phyloP scores from a whole-genome alignment of 1,139 yeast genomes.

The Geotrichum carabidarum region DNA sequence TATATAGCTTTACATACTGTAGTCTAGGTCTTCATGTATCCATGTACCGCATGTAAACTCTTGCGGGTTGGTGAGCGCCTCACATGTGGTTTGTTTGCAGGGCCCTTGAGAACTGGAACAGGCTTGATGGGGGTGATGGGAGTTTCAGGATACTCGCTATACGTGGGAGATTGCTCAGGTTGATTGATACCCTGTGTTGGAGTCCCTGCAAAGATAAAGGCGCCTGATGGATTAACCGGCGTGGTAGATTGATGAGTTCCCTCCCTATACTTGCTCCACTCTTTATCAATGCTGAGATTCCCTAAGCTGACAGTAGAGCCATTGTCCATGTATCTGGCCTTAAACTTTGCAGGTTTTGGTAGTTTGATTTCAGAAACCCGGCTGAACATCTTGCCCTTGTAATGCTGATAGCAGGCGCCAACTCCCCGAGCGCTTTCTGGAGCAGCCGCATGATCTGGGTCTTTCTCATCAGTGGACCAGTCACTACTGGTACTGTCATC shows the following conservation, averaged over 20 bases:
- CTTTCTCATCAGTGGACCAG: slow-evolving; percentile 7
- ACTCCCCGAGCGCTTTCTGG: background rate
- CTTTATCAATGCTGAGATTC: slow-evolving; percentile 12
- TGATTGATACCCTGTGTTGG: too few relatives aligned
- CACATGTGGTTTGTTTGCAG: slow-evolving; percentile 2
- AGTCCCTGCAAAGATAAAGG: too few relatives aligned
- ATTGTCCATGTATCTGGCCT: background rate
- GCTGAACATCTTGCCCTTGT: background rate
- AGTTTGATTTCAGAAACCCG: background rate
- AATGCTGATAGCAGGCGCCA: background rate
- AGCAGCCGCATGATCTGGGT: background rate
- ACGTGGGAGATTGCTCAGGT: too few relatives aligned
- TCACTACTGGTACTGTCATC: slow-evolving; percentile 10
- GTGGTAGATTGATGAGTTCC: too few relatives aligned
- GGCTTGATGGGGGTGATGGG: background rate
- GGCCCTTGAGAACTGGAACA: slow-evolving; percentile 1
- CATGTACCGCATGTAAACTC: slow-evolving; percentile 6
- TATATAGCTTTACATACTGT: background rate
- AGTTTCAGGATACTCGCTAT: background rate
- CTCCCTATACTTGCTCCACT: slow-evolving; percentile 10
- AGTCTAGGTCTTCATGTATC: background rate
- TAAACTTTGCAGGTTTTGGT: slow-evolving; percentile 10
- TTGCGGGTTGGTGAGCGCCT: slow-evolving; percentile 3
- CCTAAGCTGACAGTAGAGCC: background rate
- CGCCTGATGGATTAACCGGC: too few relatives aligned